Evolutionary conservation across 495 filamentous ascomycete genomes (phyloP).

Genomic region (Penicillium waksmanii): DNA sequence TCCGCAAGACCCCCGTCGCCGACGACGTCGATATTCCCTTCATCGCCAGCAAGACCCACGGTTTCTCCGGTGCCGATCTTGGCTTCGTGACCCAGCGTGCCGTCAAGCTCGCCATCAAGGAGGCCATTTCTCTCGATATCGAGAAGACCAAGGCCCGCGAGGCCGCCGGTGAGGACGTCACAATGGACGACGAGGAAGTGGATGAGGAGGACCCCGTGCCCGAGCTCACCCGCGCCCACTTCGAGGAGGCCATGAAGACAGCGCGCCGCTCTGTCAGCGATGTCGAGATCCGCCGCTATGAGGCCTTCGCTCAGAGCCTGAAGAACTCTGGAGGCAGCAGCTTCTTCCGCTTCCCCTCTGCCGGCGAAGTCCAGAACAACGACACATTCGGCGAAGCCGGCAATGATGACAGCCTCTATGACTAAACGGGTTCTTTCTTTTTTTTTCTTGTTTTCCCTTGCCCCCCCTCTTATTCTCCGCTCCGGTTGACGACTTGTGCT

Average conservation of each 20-base stretch:
- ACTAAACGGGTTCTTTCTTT: conserved; percentile 46
- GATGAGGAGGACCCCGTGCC: conserved; percentile 95
- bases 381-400: conserved; percentile 80
- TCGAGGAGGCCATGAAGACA: conserved; percentile 96
- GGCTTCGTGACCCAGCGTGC: conserved; percentile 98
- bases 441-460: conserved; percentile 15
- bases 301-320: conserved; percentile 98
- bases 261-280: conserved; percentile 93
- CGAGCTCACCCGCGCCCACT: conserved; percentile 92
- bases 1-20: conserved; percentile 96
- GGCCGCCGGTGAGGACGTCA: conserved; percentile 76
- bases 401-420: conserved; percentile 87
- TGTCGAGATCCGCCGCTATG: conserved; percentile 95
- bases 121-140: conserved; percentile 88
- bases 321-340: conserved; percentile 94
- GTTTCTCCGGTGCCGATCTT: conserved; percentile 99
- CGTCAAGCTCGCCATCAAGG: conserved; percentile 98
- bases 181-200: conserved; percentile 75
- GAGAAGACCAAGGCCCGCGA: conserved; percentile 86
- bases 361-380: conserved; percentile 60
- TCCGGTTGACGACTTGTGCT: conserved; percentile 25
- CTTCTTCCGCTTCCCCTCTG: conserved; percentile 95
- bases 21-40: conserved; percentile 83
- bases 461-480: conserved; percentile 15
- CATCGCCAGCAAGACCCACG: conserved; percentile 97